Conservation (phyloP, 805 yeast species). For the Myxozyma geophila region DNA sequence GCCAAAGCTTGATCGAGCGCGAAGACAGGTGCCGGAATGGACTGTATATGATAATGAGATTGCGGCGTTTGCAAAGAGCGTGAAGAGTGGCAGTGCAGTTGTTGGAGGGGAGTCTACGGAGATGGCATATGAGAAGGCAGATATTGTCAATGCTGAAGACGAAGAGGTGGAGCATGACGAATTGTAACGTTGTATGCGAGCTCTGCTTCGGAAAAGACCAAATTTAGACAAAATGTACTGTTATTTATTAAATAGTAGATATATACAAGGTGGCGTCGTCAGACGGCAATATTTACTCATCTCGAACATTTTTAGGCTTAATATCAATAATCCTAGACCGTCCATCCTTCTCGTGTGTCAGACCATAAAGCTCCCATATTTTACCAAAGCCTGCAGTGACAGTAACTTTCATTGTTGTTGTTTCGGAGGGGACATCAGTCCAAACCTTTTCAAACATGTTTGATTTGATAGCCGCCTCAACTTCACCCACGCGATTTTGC, state of each 20-base stretch:
- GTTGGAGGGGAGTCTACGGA: conserved; percentile 21
- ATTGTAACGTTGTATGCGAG: neutral
- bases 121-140: neutral
- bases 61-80: conserved; percentile 40
- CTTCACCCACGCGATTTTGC: conserved; percentile 20
- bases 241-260: neutral
- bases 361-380: conserved; percentile 28
- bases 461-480: conserved; percentile 29
- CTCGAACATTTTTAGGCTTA: conserved; percentile 24
- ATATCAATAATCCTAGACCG: conserved; percentile 26
- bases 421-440: conserved; percentile 13
- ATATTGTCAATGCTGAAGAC: neutral
- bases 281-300: conserved; percentile 3
- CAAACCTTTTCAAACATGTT: conserved; percentile 8
- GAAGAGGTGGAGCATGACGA: conserved; percentile 14
- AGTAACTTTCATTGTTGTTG: conserved; percentile 27
- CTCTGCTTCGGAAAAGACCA: neutral
- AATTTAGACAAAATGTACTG: neutral
- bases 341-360: conserved; percentile 7
- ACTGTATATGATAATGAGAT: conserved; percentile 63
- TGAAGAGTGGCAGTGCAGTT: conserved; percentile 25
- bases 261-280: neutral
- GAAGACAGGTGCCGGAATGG: conserved; percentile 83
- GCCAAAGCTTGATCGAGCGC: conserved; percentile 73
- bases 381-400: conserved; percentile 8